Conservation (phyloP, 2,329 filamentous ascomycete genomes). For the Berkeleyomyces basicola region DNA sequence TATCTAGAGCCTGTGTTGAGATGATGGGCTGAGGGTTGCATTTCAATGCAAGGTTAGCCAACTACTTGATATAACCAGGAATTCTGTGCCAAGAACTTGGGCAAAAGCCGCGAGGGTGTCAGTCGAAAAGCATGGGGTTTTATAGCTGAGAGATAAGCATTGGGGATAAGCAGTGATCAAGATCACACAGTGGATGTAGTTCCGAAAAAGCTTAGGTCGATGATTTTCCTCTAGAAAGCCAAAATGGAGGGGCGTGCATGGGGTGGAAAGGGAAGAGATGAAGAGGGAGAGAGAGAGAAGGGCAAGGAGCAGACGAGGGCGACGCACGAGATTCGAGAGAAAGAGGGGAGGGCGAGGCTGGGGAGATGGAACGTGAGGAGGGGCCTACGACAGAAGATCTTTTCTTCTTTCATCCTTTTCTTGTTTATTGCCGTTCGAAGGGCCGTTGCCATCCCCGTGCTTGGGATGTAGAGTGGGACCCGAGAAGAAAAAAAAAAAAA, state of each 20-base stretch:
- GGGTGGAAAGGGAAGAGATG: background rate
- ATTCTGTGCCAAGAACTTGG: background rate
- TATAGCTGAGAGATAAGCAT: conserved; percentile 1
- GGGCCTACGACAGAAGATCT: background rate
- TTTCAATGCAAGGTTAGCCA: too few relatives aligned
- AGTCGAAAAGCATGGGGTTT: background rate
- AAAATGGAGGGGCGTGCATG: background rate
- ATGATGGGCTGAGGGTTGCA: too few relatives aligned
- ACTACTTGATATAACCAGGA: too few relatives aligned
- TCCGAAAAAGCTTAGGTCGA: background rate
- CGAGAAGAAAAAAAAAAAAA: too few relatives aligned
- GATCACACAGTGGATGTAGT: background rate
- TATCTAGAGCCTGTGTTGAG: too few relatives aligned
- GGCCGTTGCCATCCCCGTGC: background rate
- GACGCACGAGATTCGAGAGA: background rate
- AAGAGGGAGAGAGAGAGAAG: background rate
- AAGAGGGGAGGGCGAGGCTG: background rate
- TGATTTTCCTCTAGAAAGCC: background rate
- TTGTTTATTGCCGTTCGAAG: background rate
- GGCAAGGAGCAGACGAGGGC: background rate
- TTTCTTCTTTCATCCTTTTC: background rate
- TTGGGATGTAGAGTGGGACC: too few relatives aligned
- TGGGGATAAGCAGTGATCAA: background rate
- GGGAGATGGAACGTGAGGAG: background rate
- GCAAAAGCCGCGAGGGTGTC: background rate